Evolutionary conservation across 768 basidiomycete species (phyloP).

Genomic region (Boletus coccyginus): DNA sequence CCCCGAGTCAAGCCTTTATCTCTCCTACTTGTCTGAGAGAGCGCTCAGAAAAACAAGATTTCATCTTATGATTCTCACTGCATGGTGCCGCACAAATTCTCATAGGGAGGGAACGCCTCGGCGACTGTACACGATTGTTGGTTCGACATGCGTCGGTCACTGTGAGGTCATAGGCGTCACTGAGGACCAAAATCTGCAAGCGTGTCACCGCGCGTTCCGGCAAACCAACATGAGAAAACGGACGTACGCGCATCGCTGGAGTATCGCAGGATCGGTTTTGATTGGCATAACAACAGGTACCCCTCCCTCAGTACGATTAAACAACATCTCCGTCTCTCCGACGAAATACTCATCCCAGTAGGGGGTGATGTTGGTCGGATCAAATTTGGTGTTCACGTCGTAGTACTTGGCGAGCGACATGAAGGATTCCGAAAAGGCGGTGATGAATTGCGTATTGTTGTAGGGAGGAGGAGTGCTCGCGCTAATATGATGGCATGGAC

Average conservation of each 20-base stretch:
- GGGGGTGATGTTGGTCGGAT: constrained; percentile 17
- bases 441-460: constrained; percentile 28
- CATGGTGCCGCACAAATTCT: too few species aligned
- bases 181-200: constrained; percentile 14
- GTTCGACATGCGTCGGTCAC: not conserved
- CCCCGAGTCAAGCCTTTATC: too few species aligned
- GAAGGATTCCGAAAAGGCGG: constrained; percentile 28
- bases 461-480: constrained; percentile 8
- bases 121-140: too few species aligned
- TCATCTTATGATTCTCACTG: too few species aligned
- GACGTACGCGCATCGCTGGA: constrained; percentile 14
- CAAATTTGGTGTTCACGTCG: constrained; percentile 22
- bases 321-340: constrained; percentile 14
- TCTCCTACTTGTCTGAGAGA: too few species aligned
- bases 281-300: not conserved
- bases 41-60: too few species aligned
- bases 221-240: not conserved
- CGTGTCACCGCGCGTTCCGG: not conserved
- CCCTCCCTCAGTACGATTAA: constrained; percentile 8
- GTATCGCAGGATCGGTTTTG: not conserved
- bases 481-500: not conserved
- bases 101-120: too few species aligned
- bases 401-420: constrained; percentile 20
- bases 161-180: constrained; percentile 10
- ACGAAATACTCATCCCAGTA: constrained; percentile 4